Evolutionary conservation across 768 basidiomycete species (phyloP).

Genomic region (Asterophora parasitica): DNA sequence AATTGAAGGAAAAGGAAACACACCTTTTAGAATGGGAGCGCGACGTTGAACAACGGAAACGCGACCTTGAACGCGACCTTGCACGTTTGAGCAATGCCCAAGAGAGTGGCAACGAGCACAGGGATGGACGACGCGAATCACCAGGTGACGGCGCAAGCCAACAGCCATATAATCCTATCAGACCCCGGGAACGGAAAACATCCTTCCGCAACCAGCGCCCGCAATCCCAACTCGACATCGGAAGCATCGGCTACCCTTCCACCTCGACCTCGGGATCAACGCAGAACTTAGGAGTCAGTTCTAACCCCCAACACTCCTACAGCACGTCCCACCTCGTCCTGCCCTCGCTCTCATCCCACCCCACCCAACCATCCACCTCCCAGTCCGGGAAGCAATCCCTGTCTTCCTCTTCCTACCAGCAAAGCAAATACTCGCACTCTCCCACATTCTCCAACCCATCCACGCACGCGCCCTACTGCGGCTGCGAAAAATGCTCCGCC

Average conservation of each 20-base stretch:
- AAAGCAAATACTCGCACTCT: slow-evolving; percentile 19
- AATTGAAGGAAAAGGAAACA: slow-evolving; percentile 52
- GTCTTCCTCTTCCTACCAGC: slow-evolving; percentile 11
- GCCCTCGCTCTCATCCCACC: slow-evolving; percentile 19
- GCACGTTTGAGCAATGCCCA: slow-evolving; percentile 35
- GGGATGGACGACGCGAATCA: slow-evolving; percentile 16
- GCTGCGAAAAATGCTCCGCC: slow-evolving; percentile 60
- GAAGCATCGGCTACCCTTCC: background rate
- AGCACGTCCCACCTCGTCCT: slow-evolving; percentile 39
- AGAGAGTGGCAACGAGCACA: slow-evolving; percentile 20
- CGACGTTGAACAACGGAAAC: slow-evolving; percentile 47
- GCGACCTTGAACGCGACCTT: slow-evolving; percentile 57
- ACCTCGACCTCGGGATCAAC: slow-evolving; percentile 5
- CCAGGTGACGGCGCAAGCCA: slow-evolving; percentile 7
- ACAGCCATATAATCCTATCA: slow-evolving; percentile 19
- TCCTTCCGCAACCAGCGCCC: slow-evolving; percentile 29
- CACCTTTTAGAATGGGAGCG: slow-evolving; percentile 48
- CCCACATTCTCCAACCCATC: slow-evolving; percentile 25
- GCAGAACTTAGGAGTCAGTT: slow-evolving; percentile 7
- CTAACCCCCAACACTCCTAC: slow-evolving; percentile 30
- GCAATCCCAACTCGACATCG: slow-evolving; percentile 9
- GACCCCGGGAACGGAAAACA: slow-evolving; percentile 28
- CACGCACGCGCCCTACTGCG: slow-evolving; percentile 56
- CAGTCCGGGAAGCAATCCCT: slow-evolving; percentile 8
- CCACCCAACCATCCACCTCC: slow-evolving; percentile 17